Evolutionary conservation across 2,329 filamentous ascomycete genomes (phyloP), one percentile per base, ranked within the genome.

Genomic region (Pseudohalonectria lignicola): DNA sequence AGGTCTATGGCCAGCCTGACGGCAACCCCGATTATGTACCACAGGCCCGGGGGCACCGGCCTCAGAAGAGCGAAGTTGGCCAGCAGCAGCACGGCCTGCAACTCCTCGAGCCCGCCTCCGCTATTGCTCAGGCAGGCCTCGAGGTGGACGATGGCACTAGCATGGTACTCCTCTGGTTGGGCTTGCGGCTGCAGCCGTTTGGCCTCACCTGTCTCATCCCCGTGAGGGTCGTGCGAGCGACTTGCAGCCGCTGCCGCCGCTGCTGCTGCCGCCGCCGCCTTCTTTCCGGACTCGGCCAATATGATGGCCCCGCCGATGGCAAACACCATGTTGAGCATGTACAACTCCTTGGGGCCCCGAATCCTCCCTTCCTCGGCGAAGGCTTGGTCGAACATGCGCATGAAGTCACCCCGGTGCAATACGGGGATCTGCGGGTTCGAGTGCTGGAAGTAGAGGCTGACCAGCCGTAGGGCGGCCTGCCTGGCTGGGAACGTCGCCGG

Each of bases 1-100:
- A 96, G 69, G 55, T 96, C 92, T 17, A 96, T 82, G 6, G 86
- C 90, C 37, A 96, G 62, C 28, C 92, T 80, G 43, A 94, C 82
- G 5, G 90, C 90, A 31, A 95, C 88, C 10, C 92, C 92, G 42
- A 93, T 85, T 44, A 96, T 96, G 59, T 96, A 96, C 90, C 90
- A 96, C 32, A 96, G 64, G 12, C 92, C 92, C 0, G 90, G 90
- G 1, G 90, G 86, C 17, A 96, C 87, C 2, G 92, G 92, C 39
- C 90, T 74, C 45, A 96, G 69, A 35, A 98, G 67, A 7, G 90
- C 90, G 66, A 96, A 94, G 39, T 87, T 87, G 32, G 90, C 88
- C 33, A 96, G 68, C 31, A 96, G 66, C 35, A 96, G 62, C 7
- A 96, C 88, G n/a, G 87, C 87, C 54, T 96, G 90, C 37, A 96